Evolutionary conservation across 768 basidiomycete species (phyloP).

Genomic region (Punctularia strigosozonata): DNA sequence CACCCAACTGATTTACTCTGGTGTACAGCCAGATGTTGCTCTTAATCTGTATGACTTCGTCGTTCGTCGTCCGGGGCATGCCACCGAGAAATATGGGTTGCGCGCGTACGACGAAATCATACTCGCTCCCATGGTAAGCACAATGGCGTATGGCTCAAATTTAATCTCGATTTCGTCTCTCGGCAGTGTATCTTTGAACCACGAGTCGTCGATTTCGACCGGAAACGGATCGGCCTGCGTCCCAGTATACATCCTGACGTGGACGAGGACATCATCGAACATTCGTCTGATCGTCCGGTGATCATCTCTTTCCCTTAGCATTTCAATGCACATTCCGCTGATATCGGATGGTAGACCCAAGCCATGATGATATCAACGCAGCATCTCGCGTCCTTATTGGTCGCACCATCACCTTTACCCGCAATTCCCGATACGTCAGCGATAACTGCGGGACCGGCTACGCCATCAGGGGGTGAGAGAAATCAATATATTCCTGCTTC

Average conservation of each 20-base stretch:
- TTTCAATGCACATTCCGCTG: neutral
- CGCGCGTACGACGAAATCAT: constrained; percentile 94
- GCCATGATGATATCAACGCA: constrained; percentile 89
- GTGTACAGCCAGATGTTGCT: constrained; percentile 72
- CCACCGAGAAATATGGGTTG: constrained; percentile 80
- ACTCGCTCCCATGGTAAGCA: constrained; percentile 79
- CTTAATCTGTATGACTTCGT: constrained; percentile 86
- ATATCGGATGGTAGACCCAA: constrained; percentile 43
- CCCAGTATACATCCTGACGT: constrained; percentile 44
- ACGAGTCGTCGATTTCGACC: constrained; percentile 81
- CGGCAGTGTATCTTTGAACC: constrained; percentile 85
- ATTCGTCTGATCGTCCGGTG: constrained; percentile 30
- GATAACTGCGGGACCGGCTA: neutral
- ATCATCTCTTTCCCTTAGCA: constrained; percentile 13
- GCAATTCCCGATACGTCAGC: constrained; percentile 3
- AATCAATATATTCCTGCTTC: too few relatives aligned
- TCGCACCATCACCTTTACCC: neutral
- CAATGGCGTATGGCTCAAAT: neutral
- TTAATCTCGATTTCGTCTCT: neutral
- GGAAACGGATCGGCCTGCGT: constrained; percentile 44
- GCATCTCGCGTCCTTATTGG: too few relatives aligned
- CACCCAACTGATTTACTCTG: constrained; percentile 1
- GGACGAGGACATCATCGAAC: constrained; percentile 58
- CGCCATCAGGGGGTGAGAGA: too few relatives aligned
- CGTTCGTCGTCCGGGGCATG: constrained; percentile 61